Evolutionary conservation across 768 basidiomycete species (phyloP).

Genomic region (Clathrus columnatus): DNA sequence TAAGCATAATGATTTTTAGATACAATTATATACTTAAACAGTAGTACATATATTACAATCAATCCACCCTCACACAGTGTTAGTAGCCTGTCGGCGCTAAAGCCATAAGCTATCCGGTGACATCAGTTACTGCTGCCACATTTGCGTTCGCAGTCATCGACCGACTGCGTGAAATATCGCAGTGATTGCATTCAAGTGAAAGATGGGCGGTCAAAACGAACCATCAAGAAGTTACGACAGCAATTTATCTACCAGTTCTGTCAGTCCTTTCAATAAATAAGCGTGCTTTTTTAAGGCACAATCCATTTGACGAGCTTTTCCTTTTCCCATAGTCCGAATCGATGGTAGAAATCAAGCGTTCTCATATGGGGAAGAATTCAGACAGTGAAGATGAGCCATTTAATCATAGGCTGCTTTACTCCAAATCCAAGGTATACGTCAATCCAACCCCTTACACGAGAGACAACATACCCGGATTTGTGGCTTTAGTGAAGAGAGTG

Average conservation of each 20-base stretch:
- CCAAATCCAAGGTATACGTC: slow-evolving; percentile 91
- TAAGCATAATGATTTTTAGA: neutral
- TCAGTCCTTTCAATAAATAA: slow-evolving; percentile 23
- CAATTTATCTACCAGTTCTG: slow-evolving; percentile 34
- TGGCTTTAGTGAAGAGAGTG: slow-evolving; percentile 84
- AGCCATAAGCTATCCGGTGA: neutral
- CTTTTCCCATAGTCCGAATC: slow-evolving; percentile 32
- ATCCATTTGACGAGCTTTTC: neutral
- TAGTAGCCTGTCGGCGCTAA: neutral
- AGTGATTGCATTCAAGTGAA: neutral
- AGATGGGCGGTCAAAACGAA: slow-evolving; percentile 1
- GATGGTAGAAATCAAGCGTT: slow-evolving; percentile 69
- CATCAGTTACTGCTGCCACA: neutral
- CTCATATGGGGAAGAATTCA: slow-evolving; percentile 2
- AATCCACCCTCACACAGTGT: neutral
- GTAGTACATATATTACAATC: neutral
- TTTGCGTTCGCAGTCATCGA: neutral
- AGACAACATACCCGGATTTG: slow-evolving; percentile 93
- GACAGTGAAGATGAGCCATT: slow-evolving; percentile 46
- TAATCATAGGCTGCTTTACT: slow-evolving; percentile 64
- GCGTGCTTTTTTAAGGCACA: slow-evolving; percentile 3
- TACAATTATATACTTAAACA: neutral
- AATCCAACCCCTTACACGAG: slow-evolving; percentile 87
- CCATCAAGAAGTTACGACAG: slow-evolving; percentile 31
- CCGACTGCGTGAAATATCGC: neutral